Conservation (phyloP, 306 rosid species). For the Macrotyloma uniflorum region DNA sequence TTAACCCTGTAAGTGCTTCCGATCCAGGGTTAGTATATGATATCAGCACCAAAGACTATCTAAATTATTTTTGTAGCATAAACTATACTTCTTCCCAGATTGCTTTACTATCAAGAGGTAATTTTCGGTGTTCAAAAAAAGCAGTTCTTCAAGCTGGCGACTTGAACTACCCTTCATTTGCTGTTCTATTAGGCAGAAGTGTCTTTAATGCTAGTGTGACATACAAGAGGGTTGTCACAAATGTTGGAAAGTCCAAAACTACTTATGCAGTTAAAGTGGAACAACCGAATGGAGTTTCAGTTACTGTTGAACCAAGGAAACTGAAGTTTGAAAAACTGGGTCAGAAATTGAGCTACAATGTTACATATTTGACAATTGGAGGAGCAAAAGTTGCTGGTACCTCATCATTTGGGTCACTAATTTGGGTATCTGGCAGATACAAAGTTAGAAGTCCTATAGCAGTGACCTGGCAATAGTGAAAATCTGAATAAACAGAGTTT, state of each 20-base stretch:
- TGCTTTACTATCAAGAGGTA: constrained; percentile 50
- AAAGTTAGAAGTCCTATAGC: constrained; percentile 73
- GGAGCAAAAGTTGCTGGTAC: constrained; percentile 16
- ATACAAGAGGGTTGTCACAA: constrained; percentile 61
- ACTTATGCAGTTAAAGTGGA: constrained; percentile 56
- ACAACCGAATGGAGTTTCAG: constrained; percentile 53
- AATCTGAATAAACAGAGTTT: background rate
- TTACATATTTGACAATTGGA: constrained; percentile 47
- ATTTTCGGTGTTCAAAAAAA: constrained; percentile 45
- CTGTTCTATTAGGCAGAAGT: constrained; percentile 45
- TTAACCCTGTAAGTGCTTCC: constrained; percentile 65
- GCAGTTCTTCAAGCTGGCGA: constrained; percentile 46
- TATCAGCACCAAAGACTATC: constrained; percentile 51
- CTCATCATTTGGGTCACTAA: constrained; percentile 61
- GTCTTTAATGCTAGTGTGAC: constrained; percentile 40
- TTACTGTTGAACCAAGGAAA: constrained; percentile 51
- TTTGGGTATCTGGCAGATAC: constrained; percentile 54
- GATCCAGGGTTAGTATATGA: constrained; percentile 76
- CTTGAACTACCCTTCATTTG: constrained; percentile 77
- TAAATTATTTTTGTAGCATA: constrained; percentile 61
- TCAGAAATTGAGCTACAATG: constrained; percentile 58
- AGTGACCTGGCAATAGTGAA: constrained; percentile 55
- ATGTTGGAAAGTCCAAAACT: constrained; percentile 57
- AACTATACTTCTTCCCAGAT: constrained; percentile 63
- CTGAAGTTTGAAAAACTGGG: constrained; percentile 52